Evolutionary conservation across 1,284 basidiomycete genomes (phyloP).

Genomic region (Cystobasidium sp.): DNA sequence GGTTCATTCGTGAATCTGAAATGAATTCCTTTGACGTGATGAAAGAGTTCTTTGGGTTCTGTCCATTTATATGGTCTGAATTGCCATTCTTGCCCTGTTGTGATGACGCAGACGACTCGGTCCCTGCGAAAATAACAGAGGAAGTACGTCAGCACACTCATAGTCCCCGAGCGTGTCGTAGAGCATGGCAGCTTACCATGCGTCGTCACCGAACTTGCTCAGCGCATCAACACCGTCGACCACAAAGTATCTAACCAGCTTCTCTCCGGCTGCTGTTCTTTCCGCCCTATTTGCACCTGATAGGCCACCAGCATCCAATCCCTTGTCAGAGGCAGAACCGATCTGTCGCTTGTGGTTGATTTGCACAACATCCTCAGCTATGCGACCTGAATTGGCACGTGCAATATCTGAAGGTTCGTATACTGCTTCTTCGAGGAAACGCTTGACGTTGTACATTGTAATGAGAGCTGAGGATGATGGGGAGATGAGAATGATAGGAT

Average conservation of each 20-base stretch:
- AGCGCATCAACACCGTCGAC: slow-evolving; percentile 92
- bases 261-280: slow-evolving; percentile 58
- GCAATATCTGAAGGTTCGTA: slow-evolving; percentile 59
- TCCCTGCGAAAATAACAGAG: slow-evolving; percentile 62
- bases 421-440: slow-evolving; percentile 86
- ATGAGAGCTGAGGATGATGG: slow-evolving; percentile 92
- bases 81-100: slow-evolving; percentile 97
- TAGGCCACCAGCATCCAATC: slow-evolving; percentile 20
- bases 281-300: slow-evolving; percentile 40
- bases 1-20: slow-evolving; percentile 91
- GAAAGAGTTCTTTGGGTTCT: slow-evolving; percentile 87
- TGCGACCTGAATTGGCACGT: slow-evolving; percentile 12
- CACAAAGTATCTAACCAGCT: slow-evolving; percentile 65
- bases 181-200: slow-evolving; percentile 65
- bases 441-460: slow-evolving; percentile 96
- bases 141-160: background rate
- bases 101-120: slow-evolving; percentile 93
- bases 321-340: background rate
- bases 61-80: slow-evolving; percentile 95
- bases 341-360: slow-evolving; percentile 42
- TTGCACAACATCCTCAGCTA: slow-evolving; percentile 41
- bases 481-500: slow-evolving; percentile 95
- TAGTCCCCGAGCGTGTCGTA: background rate
- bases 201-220: slow-evolving; percentile 84
- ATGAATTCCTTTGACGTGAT: slow-evolving; percentile 92